These are phyloP conservation scores for Petasospora rhodanensis DNA, from an alignment of 1,139 yeast genomes.

Conservation along the genomic window DNA sequence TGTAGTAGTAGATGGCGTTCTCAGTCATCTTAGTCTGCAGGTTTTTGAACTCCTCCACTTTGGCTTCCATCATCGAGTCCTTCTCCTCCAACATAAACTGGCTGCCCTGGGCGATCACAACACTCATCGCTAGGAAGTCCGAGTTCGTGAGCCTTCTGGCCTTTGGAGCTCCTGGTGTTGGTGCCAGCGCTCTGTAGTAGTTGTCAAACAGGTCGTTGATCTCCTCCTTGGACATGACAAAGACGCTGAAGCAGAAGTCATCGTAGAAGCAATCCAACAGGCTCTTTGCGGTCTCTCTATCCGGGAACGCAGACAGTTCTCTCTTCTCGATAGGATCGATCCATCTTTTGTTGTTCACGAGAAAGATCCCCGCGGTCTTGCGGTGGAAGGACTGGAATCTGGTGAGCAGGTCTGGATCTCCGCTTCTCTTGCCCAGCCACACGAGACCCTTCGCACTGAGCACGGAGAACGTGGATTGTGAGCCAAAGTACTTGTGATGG, in stretches of 20 bases:
- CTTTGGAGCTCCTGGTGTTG: slow-evolving; percentile 1
- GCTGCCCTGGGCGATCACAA: slow-evolving; percentile 16
- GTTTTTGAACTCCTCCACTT: slow-evolving; percentile 1
- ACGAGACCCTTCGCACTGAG: slow-evolving; percentile 36
- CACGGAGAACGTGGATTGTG: slow-evolving; percentile 33
- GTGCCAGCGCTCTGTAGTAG: slow-evolving; percentile 10
- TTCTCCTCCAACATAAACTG: slow-evolving; percentile 8
- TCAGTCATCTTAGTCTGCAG: slow-evolving; percentile 10
- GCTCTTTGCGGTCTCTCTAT: slow-evolving; percentile 19
- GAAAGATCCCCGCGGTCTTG: slow-evolving; percentile 22
- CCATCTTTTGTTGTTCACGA: slow-evolving; percentile 27
- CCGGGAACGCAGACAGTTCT: slow-evolving; percentile 28
- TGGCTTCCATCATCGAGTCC: neutral
- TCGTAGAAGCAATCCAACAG: slow-evolving; percentile 21
- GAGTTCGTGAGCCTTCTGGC: slow-evolving; percentile 17
- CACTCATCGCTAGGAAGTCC: slow-evolving; percentile 15
- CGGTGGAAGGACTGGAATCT: slow-evolving; percentile 24
- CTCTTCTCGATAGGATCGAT: slow-evolving; percentile 29
- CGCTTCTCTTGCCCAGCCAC: slow-evolving; percentile 35
- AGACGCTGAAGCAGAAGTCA: slow-evolving; percentile 14
- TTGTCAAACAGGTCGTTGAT: slow-evolving; percentile 12
- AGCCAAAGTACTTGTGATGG: slow-evolving; percentile 18
- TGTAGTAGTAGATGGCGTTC: slow-evolving; percentile 44
- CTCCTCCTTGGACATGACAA: slow-evolving; percentile 11
- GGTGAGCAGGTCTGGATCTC: slow-evolving; percentile 23